Conservation (phyloP, 805 yeast genomes). For the Yamadazyma philogaea region DNA sequence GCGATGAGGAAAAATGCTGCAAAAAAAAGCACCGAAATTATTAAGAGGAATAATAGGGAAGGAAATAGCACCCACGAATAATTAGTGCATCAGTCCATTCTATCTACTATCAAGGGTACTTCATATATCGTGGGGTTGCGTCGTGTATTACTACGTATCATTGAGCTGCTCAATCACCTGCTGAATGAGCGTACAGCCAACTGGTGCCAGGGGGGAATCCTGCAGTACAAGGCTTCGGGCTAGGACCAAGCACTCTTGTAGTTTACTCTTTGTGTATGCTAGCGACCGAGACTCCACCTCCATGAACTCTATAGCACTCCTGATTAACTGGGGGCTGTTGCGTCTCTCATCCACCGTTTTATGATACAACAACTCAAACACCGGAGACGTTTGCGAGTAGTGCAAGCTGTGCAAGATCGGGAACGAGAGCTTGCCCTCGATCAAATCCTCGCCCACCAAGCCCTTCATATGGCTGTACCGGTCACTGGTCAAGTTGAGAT, state of each 20-base stretch:
- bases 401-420: conserved; percentile 65
- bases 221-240: conserved; percentile 20
- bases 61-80: too few species aligned
- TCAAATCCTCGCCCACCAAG: conserved; percentile 72
- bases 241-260: conserved; percentile 5
- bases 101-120: too few species aligned
- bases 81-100: too few species aligned
- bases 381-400: conserved; percentile 18
- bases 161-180: conserved; percentile 18
- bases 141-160: conserved; percentile 13
- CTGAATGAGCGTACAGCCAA: conserved; percentile 11
- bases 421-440: conserved; percentile 86
- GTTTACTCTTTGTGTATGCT: conserved; percentile 18
- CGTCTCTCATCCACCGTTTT: conserved; percentile 17
- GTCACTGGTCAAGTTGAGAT: conserved; percentile 59
- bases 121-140: not conserved
- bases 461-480: conserved; percentile 61
- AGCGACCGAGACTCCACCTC: conserved; percentile 21
- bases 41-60: not conserved
- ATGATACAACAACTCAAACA: conserved; percentile 22
- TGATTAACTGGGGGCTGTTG: conserved; percentile 13
- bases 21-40: not conserved
- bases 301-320: conserved; percentile 23
- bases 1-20: conserved; percentile 2
- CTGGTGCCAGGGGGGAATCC: conserved; percentile 17